Base-by-base conservation (phyloP, 495 filamentous ascomycete genomes). In the Margaritispora aquatica region DNA sequence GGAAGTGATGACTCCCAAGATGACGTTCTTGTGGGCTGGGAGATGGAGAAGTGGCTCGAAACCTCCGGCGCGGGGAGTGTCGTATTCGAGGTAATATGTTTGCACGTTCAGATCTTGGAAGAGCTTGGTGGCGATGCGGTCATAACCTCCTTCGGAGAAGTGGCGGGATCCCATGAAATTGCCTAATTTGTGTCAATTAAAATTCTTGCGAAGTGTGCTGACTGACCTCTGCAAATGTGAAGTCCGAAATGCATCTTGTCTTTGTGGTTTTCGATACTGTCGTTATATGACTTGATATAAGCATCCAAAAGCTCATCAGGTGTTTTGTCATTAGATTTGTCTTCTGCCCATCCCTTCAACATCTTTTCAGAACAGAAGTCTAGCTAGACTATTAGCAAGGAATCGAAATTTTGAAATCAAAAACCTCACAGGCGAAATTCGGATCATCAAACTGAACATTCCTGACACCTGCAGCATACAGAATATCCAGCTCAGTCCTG, bases 71-170 rank as follows among this genome's bases (percentile, higher is more conserved):
- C 88, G 79, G 21, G 78, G 77, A 19, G 87, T 92, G 72, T 92
- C 88, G 70, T 92, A 94, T 70, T 94, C 89, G 52, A 94, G 84
- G 69, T 90, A 92, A 74, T 88, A 93, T 5, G 61, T 88, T 88
- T 88, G 80, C 17, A 91, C 84, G 59, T 89, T 82, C 31, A 92
- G 78, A 58, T 85, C 75, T 59, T 85, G 77, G 78, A 94, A 94
- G 17, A 94, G 80, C 75, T 88, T 90, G 66, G 81, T 80, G 49
- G 89, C 89, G 61, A 94, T 90, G 51, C 83, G 78, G 71, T 92
- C 89, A 70, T 92, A 94, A 24, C 84, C 85, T 31, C 89, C 89
- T 69, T 89, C 85, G 55, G 84, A 83, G 73, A 94, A 94, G 73
- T 90, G 86, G 21, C 86, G 79, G 50, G 82, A 84, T 53, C 84